Base-by-base conservation (phyloP, 129 eudicot genomes). In the Silybum marianum region DNA sequence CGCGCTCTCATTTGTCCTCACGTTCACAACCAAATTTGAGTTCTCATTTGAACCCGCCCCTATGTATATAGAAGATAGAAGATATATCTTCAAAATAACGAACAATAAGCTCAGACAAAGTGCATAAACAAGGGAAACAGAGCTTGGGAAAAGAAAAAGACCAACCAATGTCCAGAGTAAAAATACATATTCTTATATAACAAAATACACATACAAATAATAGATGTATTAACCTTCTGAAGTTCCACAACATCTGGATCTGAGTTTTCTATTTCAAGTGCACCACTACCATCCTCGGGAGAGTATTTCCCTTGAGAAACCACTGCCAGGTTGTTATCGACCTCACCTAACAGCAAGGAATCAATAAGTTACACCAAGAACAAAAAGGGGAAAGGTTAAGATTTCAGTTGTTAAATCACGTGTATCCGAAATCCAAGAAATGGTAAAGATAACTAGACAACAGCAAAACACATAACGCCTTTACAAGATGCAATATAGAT, bases 201-300 rank as follows among this genome's bases (percentile, higher is more conserved):
- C 23, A 38, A 60, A 39, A 34, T 74, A 46, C 10, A 58, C 54
- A 25, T 26, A 82, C 19, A 66, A 6, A 68, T 19, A 6, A 69
- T 46, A 32, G 30, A 12, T 39, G 21, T 60, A 75, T 21, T 54
- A 82, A 90, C 93, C 93, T 90, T 72, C 54, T 71, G 79, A 80
- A 78, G 70, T 75, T 92, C 92, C 30, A 69, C 72, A 28, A 71
- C 83, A 80, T 81, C 91, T 82, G 82, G 81, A 70, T 81, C 86
- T 72, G 70, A 75, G 74, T 77, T 83, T 69, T 88, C 93, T 66
- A 78, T 80, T 66, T 88, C 89, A 77, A 70, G 48, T 30, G 80
- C 73, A 72, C 65, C 80, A 51, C 34, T 74, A 54, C 70, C 80
- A 84, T 85, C 85, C 18, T 84, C 96, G 30, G 81, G 85, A 84